A percentile compares a stretch with the other conserved stretches of the same genome.
Evolutionary conservation across 331 rosid genomes (phyloP).

Genomic region (Malus hybrid): DNA sequence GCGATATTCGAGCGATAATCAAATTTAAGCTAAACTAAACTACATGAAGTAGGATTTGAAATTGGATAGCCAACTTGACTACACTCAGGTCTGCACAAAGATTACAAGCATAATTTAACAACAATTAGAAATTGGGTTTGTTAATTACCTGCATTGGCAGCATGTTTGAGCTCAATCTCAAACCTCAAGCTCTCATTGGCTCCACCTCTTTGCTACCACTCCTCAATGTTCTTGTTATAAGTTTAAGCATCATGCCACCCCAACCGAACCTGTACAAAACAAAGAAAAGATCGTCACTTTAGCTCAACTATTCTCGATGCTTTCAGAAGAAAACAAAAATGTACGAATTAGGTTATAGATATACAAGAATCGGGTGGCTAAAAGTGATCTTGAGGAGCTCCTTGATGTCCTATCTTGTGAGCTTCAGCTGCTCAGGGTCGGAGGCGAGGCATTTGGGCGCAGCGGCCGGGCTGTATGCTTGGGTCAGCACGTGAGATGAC

Average conservation of each 20-base stretch:
- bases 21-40: background rate
- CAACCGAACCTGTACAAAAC: conserved; percentile 56
- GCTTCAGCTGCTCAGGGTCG: conserved; percentile 75
- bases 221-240: conserved; percentile 80
- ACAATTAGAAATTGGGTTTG: conserved; percentile 1
- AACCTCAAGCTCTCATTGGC: conserved; percentile 90
- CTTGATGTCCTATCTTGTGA: conserved; percentile 71
- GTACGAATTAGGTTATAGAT: background rate
- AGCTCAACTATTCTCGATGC: background rate
- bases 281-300: background rate
- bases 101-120: background rate
- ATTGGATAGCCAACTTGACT: background rate
- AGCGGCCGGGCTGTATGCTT: conserved; percentile 36
- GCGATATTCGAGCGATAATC: background rate
- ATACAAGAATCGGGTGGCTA: conserved; percentile 86
- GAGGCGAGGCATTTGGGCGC: conserved; percentile 55
- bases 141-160: conserved; percentile 81
- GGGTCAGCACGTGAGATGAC: conserved; percentile 28
- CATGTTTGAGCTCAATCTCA: conserved; percentile 84
- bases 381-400: conserved; percentile 62
- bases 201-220: conserved; percentile 93
- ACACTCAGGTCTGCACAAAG: background rate
- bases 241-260: conserved; percentile 99
- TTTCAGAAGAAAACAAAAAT: background rate
- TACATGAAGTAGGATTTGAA: background rate